A percentile compares a stretch with the other conserved stretches of the same genome.
These are phyloP conservation scores for Clarireedia hainanense DNA, from an alignment of 2,329 filamentous ascomycete genomes.

Conservation along the genomic window DNA sequence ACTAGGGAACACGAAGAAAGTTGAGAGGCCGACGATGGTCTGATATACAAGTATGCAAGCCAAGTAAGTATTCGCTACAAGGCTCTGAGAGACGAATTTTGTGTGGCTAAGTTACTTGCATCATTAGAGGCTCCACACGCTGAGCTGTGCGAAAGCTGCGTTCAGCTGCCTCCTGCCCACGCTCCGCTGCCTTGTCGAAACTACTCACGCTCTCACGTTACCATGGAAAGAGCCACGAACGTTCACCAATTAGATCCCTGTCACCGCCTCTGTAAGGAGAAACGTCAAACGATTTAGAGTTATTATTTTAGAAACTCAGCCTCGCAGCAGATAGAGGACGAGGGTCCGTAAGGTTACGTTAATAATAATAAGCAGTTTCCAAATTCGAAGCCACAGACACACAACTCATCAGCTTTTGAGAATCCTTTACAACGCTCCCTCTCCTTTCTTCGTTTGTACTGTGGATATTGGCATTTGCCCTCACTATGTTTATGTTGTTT, in stretches of 20 bases:
- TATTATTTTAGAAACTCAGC: constrained; percentile 6
- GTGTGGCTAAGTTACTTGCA: neutral
- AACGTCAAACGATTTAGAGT: neutral
- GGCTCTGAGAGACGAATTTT: neutral
- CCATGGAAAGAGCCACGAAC: neutral
- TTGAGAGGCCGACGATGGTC: neutral
- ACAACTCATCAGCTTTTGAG: constrained; percentile 4
- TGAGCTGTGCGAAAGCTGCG: constrained; percentile 2
- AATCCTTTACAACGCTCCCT: neutral
- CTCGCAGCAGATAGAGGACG: neutral
- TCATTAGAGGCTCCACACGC: neutral
- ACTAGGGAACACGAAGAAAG: too few species aligned
- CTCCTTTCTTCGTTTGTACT: neutral
- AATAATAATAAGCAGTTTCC: neutral
- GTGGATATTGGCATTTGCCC: neutral
- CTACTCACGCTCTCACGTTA: neutral
- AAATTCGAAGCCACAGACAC: neutral
- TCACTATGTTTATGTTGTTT: constrained; percentile 1
- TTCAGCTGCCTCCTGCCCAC: too few species aligned
- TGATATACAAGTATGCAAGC: neutral
- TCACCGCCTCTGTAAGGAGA: constrained; percentile 1
- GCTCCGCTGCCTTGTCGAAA: neutral
- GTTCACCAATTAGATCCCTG: neutral
- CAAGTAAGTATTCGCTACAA: neutral
- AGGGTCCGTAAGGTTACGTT: neutral